Percentiles rank a stretch among this genome's conserved stretches.
phyloP scores from a whole-genome alignment of 192 early-diverging fungal species.

The Chytriomyces sp. region DNA sequence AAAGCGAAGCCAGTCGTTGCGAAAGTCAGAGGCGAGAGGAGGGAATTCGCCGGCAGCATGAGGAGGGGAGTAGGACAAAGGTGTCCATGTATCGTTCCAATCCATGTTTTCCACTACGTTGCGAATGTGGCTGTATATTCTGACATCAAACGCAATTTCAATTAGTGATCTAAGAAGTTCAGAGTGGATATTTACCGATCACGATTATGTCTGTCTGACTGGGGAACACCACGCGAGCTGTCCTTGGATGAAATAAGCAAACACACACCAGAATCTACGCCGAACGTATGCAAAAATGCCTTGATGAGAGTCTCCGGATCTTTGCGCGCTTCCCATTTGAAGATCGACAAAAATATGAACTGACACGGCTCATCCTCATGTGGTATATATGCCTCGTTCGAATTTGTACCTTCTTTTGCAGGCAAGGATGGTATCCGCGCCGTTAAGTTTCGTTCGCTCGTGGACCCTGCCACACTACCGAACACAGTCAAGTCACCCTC shows the following conservation, averaged over 20 bases:
- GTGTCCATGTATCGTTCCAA: not conserved
- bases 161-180: too few species aligned
- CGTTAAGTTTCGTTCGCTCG: not conserved
- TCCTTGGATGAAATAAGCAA: constrained; percentile 3
- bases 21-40: too few species aligned
- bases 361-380: not conserved
- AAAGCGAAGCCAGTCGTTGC: too few species aligned
- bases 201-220: too few species aligned
- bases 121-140: not conserved
- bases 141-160: not conserved
- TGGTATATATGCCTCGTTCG: not conserved
- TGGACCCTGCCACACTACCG: not conserved
- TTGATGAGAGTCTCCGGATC: not conserved
- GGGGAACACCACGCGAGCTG: not conserved
- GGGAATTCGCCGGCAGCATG: too few species aligned
- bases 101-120: not conserved
- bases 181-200: too few species aligned
- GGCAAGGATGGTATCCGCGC: too few species aligned
- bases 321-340: constrained; percentile 11
- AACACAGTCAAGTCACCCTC: too few species aligned
- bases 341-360: constrained; percentile 7
- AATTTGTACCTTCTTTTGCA: too few species aligned
- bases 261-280: constrained; percentile 12
- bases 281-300: constrained; percentile 8
- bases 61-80: not conserved